Evolutionary conservation across 176 grass and related monocot species (phyloP), one percentile per base, ranked within the genome.

Genomic region (Echinochloa phyllopogon): DNA sequence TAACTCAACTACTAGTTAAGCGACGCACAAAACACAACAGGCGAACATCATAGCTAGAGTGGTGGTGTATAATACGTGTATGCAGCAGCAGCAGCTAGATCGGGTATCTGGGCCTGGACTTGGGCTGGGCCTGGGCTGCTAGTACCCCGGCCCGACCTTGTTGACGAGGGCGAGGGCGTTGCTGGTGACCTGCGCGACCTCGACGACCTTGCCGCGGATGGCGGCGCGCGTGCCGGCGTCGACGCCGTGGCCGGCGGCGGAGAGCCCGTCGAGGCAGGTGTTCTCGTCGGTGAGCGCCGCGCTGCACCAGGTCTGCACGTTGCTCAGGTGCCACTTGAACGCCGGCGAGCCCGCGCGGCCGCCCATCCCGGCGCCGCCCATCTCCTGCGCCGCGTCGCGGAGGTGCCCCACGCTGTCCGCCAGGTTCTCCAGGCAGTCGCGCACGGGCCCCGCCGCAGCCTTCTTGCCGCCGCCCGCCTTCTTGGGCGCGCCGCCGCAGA

Each of bases 251-350:
- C 72, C 56, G 21, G 29, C 56, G 21, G 29, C 29, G 29, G 75
- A 63, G 21, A 98, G 78, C 23, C 93, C 91, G 76, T 98, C 95
- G 3, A 98, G 79, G 88, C 95, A 98, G 76, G 93, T 98, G 86
- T 88, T 95, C 91, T 98, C 90, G 86, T 98, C 95, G 76, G 95
- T 98, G 17, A 98, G 88, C 21, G 96, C 96, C 17, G 96, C 93
- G 79, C 96, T 98, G 83, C 88, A 94, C 96, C 93, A 98, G 3
- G 96, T 93, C 85, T 93, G 96, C 13, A 92, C 96, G 87, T 98
- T 98, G 89, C 87, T 94, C 41, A 98, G 78, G 87, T 98, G 96
- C 89, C 91, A 95, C 76, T 47, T 58, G 85, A 94, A 98, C 47
- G 62, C 91, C 27, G 79, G 21, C 75, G 96, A 83, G 0, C 91